Evolutionary conservation across 1,139 yeast species (phyloP), one percentile per base, ranked within the genome.

Genomic region (Debaryomycetaceae sp.): DNA sequence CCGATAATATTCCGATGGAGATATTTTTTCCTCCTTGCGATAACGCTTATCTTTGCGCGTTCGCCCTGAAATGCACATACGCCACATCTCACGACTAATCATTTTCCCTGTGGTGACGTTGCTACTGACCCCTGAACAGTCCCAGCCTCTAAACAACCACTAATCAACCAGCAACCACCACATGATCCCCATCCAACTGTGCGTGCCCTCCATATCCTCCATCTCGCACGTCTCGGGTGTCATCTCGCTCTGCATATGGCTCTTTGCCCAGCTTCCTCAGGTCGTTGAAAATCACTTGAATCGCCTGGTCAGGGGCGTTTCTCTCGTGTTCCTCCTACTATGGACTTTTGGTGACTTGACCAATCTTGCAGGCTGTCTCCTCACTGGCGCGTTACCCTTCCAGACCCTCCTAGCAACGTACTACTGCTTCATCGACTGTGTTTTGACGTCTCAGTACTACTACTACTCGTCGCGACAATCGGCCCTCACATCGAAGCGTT

Each of bases 241-340:
- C 14, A 33, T 53, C 4, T 55, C 62, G 13, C 38, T 56, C 19
- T 42, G 49, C 11, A 43, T 55, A 25, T 49, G 53, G 53, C 43
- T 49, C 13, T 47, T 49, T 39, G 53, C 53, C 10, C 53, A 49
- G 36, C 38, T 49, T 7, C 53, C 53, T n/a, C 53, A 49, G 29
- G 45, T 49, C 24, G 38, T 47, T 15, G 52, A 49, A 22, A 49
- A 49, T 38, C 45, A 49, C 27, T 26, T 41, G 25, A 47, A 49
- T 32, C 40, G 43, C 29, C 41, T 47, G n/a, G 53, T 49, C 11
- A 39, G 38, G 14, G 54, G 54, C 1, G 45, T 49, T 3, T 46
- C 51, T 16, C 32, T 39, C 2, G 26, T 40, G 15, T 49, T 49
- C 27, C 32, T 49, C 26, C 33, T 34, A 15, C 46, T 49, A 36